These are phyloP conservation scores for Ascobolus immersus DNA, from an alignment of 495 filamentous ascomycete species.

Conservation along the genomic window DNA sequence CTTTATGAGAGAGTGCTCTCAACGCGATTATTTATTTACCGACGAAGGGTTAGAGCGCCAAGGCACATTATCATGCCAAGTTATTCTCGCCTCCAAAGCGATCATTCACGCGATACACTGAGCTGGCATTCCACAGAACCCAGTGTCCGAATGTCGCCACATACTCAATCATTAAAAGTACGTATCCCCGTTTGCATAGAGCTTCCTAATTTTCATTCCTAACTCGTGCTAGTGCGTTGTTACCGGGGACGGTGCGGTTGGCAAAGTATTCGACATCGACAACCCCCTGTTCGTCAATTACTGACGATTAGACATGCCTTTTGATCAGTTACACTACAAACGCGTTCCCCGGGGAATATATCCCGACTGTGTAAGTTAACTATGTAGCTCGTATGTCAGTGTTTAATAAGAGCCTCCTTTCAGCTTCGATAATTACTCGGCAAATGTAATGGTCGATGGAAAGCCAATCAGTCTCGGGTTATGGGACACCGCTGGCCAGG, in stretches of 20 bases:
- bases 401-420: slow-evolving; percentile 6
- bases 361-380: slow-evolving; percentile 91
- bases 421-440: slow-evolving; percentile 98
- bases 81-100: too few relatives aligned
- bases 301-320: slow-evolving; percentile 56
- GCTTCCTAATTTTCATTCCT: background rate
- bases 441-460: slow-evolving; percentile 93
- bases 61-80: too few relatives aligned
- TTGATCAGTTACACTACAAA: slow-evolving; percentile 98
- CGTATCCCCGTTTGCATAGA: background rate
- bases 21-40: too few relatives aligned
- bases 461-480: slow-evolving; percentile 89
- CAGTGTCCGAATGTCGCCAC: too few relatives aligned
- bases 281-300: slow-evolving; percentile 4
- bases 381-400: too few relatives aligned
- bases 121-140: too few relatives aligned
- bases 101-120: too few relatives aligned
- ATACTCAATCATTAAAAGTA: too few relatives aligned
- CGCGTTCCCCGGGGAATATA: slow-evolving; percentile 96
- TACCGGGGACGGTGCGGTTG: slow-evolving; percentile 94
- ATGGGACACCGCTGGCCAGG: slow-evolving; percentile 97
- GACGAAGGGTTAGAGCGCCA: too few relatives aligned
- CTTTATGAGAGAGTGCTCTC: too few relatives aligned
- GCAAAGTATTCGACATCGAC: slow-evolving; percentile 38
- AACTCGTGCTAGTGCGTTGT: slow-evolving; percentile 58